phyloP scores from a whole-genome alignment of 352 stramenopile species.

The Phytophthora hibernalis region DNA sequence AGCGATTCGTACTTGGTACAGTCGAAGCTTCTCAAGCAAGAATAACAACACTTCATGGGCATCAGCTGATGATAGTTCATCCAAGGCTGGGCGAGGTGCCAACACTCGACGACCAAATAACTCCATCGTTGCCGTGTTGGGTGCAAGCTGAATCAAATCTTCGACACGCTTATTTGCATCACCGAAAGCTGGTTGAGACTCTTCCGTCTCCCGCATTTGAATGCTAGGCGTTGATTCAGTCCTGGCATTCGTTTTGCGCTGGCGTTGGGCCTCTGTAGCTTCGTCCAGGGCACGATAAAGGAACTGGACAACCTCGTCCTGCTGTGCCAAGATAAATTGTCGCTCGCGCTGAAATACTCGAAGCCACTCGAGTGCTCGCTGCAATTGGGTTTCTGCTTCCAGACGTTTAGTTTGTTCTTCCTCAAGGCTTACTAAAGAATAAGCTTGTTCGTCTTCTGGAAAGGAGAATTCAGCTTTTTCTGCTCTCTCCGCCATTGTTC shows the following conservation, averaged over 20 bases:
- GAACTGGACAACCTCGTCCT: conserved; percentile 77
- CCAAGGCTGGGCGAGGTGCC: conserved; percentile 39
- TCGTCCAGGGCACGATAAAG: conserved; percentile 52
- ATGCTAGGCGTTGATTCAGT: not conserved
- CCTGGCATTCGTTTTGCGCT: not conserved
- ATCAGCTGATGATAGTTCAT: conserved; percentile 61
- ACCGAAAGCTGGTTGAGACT: not conserved
- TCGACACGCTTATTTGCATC: conserved; percentile 29
- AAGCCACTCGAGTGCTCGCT: conserved; percentile 56
- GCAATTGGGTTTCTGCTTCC: conserved; percentile 40
- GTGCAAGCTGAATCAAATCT: conserved; percentile 25
- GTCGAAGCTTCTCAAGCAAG: conserved; percentile 68
- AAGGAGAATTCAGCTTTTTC: not conserved
- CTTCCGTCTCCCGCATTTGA: not conserved
- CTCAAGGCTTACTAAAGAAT: not conserved
- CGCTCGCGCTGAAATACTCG: conserved; percentile 59
- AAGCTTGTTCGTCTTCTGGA: not conserved
- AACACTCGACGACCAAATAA: conserved; percentile 41
- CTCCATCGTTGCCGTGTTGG: conserved; percentile 48
- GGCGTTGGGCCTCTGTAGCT: conserved; percentile 19
- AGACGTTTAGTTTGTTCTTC: conserved; percentile 24
- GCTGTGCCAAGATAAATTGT: conserved; percentile 62
- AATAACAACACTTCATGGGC: conserved; percentile 58
- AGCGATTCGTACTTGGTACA: conserved; percentile 64
- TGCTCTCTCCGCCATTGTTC: conserved; percentile 27